phyloP scores from a whole-genome alignment of 306 rosid genomes.

The Lithocarpus polystachyus region DNA sequence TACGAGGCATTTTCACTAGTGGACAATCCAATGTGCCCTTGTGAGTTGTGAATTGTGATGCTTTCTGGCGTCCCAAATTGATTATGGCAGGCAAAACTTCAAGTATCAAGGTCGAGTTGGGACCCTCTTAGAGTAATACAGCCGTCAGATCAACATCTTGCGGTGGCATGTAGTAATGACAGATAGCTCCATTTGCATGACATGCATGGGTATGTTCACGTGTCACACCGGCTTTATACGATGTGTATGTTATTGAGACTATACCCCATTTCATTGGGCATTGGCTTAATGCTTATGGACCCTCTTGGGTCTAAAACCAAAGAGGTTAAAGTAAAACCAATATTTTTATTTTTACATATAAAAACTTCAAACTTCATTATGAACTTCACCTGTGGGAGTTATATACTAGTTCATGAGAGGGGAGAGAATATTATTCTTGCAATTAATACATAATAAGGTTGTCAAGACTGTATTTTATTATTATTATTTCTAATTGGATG shows the following conservation, averaged over 20 bases:
- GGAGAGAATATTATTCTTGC: too few species aligned
- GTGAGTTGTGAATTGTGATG: too few species aligned
- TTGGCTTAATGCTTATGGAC: not conserved
- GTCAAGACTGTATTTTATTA: not conserved
- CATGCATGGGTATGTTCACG: constrained; percentile 35
- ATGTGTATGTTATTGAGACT: not conserved
- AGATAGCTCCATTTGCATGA: constrained; percentile 19
- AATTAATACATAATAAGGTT: too few species aligned
- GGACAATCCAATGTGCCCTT: too few species aligned
- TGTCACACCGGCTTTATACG: not conserved
- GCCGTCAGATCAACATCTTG: constrained; percentile 30
- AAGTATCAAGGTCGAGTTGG: constrained; percentile 18
- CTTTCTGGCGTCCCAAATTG: too few species aligned
- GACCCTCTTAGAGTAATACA: constrained; percentile 15
- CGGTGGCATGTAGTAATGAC: constrained; percentile 28
- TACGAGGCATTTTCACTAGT: too few species aligned
- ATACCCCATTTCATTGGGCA: not conserved
- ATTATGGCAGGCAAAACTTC: constrained; percentile 3
- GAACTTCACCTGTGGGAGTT: too few species aligned
- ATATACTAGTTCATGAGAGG: too few species aligned
- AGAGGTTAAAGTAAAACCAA: too few species aligned
- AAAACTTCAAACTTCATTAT: too few species aligned
- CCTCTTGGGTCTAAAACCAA: too few species aligned
- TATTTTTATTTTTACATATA: too few species aligned
- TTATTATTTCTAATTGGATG: not conserved